Percentiles rank a stretch among this genome's conserved stretches.
phyloP scores from a whole-genome alignment of 768 basidiomycete species.

The Kwoniella sp. region DNA sequence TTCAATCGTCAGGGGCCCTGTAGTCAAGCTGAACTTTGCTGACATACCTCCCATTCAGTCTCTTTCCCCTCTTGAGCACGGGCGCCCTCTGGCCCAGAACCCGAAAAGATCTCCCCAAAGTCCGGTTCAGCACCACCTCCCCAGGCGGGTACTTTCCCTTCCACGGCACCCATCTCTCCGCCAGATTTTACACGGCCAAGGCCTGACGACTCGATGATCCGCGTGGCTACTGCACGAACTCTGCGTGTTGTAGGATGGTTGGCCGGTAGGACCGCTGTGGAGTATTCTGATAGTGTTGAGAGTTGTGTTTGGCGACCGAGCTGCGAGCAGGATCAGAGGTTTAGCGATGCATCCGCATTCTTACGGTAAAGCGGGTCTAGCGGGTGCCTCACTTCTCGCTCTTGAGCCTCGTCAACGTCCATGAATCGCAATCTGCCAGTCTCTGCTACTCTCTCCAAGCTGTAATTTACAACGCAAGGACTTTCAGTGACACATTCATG shows the following conservation, averaged over 20 bases:
- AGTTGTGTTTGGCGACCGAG: slow-evolving; percentile 50
- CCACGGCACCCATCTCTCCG: slow-evolving; percentile 43
- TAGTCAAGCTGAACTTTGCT: not conserved
- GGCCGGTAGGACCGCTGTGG: slow-evolving; percentile 65
- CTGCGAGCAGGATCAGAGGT: slow-evolving; percentile 12
- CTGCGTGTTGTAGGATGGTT: slow-evolving; percentile 68
- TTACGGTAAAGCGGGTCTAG: not conserved
- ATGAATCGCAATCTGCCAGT: slow-evolving; percentile 90
- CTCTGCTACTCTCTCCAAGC: slow-evolving; percentile 80
- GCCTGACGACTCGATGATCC: slow-evolving; percentile 71
- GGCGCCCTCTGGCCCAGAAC: slow-evolving; percentile 30
- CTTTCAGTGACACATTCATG: not conserved
- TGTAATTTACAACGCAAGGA: slow-evolving; percentile 56
- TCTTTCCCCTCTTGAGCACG: slow-evolving; percentile 41
- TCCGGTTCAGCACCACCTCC: slow-evolving; percentile 33
- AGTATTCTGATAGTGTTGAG: slow-evolving; percentile 63
- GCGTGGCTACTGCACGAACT: slow-evolving; percentile 70
- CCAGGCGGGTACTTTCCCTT: slow-evolving; percentile 42
- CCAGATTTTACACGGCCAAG: slow-evolving; percentile 66
- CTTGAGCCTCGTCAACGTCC: slow-evolving; percentile 66
- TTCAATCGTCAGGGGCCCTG: not conserved
- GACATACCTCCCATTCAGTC: slow-evolving; percentile 55
- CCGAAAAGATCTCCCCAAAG: slow-evolving; percentile 37
- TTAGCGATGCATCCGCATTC: no score
- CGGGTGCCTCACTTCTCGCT: slow-evolving; percentile 62